Evolutionary conservation across 192 early-diverging fungal species (phyloP).

Genomic region (Funneliformis mosseae): DNA sequence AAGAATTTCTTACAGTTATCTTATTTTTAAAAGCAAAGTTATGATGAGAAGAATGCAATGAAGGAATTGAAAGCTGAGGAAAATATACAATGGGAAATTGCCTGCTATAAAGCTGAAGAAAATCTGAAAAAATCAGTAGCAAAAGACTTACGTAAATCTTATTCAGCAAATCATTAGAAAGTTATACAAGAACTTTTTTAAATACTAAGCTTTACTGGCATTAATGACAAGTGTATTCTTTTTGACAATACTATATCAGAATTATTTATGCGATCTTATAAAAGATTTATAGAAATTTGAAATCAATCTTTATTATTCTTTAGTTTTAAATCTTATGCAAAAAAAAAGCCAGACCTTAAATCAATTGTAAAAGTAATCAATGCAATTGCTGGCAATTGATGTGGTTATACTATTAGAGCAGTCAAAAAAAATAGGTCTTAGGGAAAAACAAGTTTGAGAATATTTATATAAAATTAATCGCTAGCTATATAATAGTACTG

Average conservation of each 20-base stretch:
- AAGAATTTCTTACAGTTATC: neutral
- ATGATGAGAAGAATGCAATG: neutral
- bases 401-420: neutral
- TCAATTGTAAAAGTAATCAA: slow-evolving; percentile 4
- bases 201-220: neutral
- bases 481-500: neutral
- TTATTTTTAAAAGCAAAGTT: too few relatives aligned
- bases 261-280: neutral
- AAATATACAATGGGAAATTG: too few relatives aligned
- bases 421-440: too few relatives aligned
- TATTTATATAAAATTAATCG: neutral
- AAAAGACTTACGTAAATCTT: slow-evolving; percentile 8
- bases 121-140: too few relatives aligned
- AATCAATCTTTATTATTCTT: slow-evolving; percentile 3
- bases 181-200: neutral
- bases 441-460: neutral
- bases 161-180: slow-evolving; percentile 3
- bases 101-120: too few relatives aligned
- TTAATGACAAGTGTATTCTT: too few relatives aligned
- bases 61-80: too few relatives aligned
- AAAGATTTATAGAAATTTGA: slow-evolving; percentile 11
- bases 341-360: neutral
- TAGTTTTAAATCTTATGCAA: slow-evolving; percentile 9
- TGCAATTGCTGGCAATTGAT: slow-evolving; percentile 18
- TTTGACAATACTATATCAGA: neutral